These are phyloP conservation scores for Cyclotella baltica DNA, from an alignment of 108 stramenopile genomes.

Conservation along the genomic window DNA sequence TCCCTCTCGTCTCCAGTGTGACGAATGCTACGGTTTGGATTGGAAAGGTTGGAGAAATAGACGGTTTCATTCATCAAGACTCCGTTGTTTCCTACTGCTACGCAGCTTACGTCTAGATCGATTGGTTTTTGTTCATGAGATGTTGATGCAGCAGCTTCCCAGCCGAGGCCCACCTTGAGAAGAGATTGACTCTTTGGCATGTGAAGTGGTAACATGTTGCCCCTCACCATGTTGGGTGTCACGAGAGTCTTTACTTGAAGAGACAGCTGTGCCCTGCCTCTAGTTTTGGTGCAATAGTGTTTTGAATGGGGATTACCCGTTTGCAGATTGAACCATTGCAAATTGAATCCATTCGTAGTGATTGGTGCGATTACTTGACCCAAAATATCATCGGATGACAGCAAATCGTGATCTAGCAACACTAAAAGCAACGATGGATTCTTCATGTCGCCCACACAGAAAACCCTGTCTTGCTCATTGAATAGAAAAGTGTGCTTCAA, in stretches of 20 bases:
- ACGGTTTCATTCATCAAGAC: constrained; percentile 57
- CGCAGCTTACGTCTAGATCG: constrained; percentile 57
- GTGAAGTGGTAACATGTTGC: constrained; percentile 24
- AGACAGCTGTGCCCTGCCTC: constrained; percentile 30
- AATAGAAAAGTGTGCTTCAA: constrained; percentile 15
- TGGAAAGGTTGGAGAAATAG: constrained; percentile 56
- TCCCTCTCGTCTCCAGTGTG: constrained; percentile 55
- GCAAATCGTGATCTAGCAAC: constrained; percentile 44
- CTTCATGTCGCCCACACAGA: not conserved
- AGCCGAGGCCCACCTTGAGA: constrained; percentile 54
- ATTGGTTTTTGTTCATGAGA: constrained; percentile 20
- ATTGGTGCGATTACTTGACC: constrained; percentile 39
- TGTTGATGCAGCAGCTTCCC: constrained; percentile 53
- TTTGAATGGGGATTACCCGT: constrained; percentile 31
- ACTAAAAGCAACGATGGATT: constrained; percentile 20
- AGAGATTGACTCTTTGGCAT: constrained; percentile 24
- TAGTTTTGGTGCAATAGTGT: constrained; percentile 38
- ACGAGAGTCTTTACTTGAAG: constrained; percentile 14
- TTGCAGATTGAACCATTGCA: constrained; percentile 8
- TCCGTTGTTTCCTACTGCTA: constrained; percentile 48
- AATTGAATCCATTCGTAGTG: constrained; percentile 12
- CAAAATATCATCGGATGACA: constrained; percentile 39
- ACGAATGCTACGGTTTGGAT: constrained; percentile 57
- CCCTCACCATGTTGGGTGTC: constrained; percentile 29
- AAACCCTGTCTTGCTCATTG: constrained; percentile 16